Base-by-base conservation (phyloP, 495 filamentous ascomycete genomes). In the Penicillium psychrofluorescens region DNA sequence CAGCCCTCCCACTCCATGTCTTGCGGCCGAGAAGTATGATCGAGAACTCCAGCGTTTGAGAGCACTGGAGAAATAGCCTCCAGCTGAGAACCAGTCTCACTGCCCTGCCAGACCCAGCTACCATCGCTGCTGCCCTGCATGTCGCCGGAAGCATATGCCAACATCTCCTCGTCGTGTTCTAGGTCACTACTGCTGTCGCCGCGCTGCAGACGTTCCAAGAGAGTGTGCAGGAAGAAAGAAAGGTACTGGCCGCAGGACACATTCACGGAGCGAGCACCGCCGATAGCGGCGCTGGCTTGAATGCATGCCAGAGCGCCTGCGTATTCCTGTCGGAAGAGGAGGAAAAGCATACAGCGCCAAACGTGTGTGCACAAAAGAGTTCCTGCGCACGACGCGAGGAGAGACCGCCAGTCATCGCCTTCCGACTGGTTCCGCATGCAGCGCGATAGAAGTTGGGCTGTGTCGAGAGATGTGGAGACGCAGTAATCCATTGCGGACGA, bases 101-200 rank as follows among this genome's bases (percentile, higher is more conserved):
- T 77, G 22, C 79, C 87, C 35, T 80, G 68, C 92, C 92, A 98
- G 11, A 91, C 77, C 91, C 91, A 97, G 27, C 80, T 79, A 16
- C 79, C 83, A 15, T 92, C 86, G 6, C 71, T 70, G 34, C 76
- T 77, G n/a, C 85, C 87, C 61, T 97, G 92, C 63, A 95, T 77
- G 62, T 98, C 92, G 0, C 84, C 88, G 15, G 86, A 91, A 1
- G 86, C 82, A 58, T 95, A 95, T 1, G 82, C 86, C 30, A 97
- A 68, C 59, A 98, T 80, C 61, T 95, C 92, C 50, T 96, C 92
- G 59, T 98, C 92, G 13, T 74, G 65, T n/a, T 88, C 71, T 3
- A 89, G 57, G 11, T 76, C 56, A 1, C 55, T 55, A 1, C 56
- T 55, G 7, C 73, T 55, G 11, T 78, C 75, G 29, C 67, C 67